Evolutionary conservation across 257 asterid genomes (phyloP).

Genomic region (Nicotiana paniculata): DNA sequence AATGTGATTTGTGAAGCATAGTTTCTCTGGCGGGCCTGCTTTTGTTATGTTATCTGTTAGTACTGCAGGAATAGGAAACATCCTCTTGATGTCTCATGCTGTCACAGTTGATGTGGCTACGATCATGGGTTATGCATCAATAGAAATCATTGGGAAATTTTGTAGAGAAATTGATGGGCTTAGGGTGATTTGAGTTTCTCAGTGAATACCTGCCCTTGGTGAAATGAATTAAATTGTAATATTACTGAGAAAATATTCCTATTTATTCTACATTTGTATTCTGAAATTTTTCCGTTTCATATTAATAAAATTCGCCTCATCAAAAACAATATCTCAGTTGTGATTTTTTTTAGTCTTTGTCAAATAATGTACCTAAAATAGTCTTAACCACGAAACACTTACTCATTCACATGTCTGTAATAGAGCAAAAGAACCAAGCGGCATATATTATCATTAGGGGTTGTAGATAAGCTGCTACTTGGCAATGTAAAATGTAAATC

Average conservation of each 20-base stretch:
- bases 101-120: neutral
- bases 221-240: neutral
- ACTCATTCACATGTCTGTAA: neutral
- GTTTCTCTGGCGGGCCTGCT: neutral
- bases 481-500: neutral
- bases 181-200: neutral
- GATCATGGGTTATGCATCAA: neutral
- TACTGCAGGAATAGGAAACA: neutral
- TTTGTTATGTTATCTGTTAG: neutral
- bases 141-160: constrained; percentile 6
- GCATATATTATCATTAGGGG: neutral
- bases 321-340: neutral
- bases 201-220: neutral
- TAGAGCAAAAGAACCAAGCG: neutral
- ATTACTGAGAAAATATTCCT: neutral
- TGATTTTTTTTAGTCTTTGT: neutral
- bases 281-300: neutral
- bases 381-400: neutral
- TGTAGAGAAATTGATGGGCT: constrained; percentile 1
- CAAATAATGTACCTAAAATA: neutral
- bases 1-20: neutral
- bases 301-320: neutral
- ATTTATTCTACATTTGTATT: neutral
- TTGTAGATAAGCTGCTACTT: neutral
- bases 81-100: neutral